Base-by-base conservation (phyloP, 1,284 basidiomycete genomes). In the Kwoniella shivajii region DNA sequence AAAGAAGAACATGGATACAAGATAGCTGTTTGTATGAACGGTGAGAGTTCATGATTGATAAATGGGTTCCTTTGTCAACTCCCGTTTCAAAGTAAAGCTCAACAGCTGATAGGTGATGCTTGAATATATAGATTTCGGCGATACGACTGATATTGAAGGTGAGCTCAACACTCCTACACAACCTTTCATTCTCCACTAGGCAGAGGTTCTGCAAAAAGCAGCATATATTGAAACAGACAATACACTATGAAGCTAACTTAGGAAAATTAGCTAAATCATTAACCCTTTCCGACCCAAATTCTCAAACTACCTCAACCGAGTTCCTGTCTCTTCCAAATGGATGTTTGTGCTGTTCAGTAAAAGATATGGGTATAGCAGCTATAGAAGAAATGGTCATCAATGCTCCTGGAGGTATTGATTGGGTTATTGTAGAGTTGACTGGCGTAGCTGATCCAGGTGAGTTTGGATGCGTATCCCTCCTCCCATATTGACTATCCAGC, bases 1-100 rank as follows among this genome's bases (percentile, higher is more conserved):
- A 93, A 89, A 4, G 90, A 91, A 69, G 82, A 87, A 43, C 93
- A 96, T 82, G 92, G 93, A 1, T 91, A 92, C 71, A 85, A 89
- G 38, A 95, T 97, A 61, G 93, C 93, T 4, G 93, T 97, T 24
- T 95, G 96, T 68, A 93, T 97, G 91, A 97, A 96, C 71, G 92
- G 76, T 76, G 20, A 30, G 73, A 41, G 30, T 13, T n/a, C n/a
- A n/a, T n/a, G 36, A 24, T 39, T 38, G 14, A n/a, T 18, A 20
- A 9, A 27, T 6, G 20, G 36, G 10, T 54, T 38, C 33, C 43
- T 51, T 33, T 20, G 31, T 39, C 4, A 11, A 33, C 7, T 56
- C 34, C 6, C 26, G 3, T 33, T 4, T 51, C 24, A 36, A 24
- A 13, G 22, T 38, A 26, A 30, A 37, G 11, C 11, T 22, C 29